These are phyloP conservation scores for Pseudocercospora crystallina DNA, from an alignment of 2,329 filamentous ascomycete species.

Conservation along the genomic window DNA sequence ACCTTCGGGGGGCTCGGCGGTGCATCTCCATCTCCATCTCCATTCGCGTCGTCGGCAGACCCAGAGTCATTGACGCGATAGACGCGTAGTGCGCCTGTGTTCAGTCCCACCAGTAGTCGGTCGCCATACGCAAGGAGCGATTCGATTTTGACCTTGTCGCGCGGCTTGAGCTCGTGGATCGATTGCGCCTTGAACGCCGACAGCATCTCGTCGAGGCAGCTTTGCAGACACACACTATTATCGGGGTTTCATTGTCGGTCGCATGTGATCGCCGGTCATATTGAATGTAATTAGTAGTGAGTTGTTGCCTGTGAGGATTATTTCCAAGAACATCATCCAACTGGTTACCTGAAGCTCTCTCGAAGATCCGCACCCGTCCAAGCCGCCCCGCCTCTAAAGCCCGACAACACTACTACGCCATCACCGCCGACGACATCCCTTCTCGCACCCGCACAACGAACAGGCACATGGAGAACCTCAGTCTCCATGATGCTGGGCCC, in stretches of 20 bases:
- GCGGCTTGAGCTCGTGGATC: slow-evolving; percentile 92
- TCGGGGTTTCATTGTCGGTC: slow-evolving; percentile 5
- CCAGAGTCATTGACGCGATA: slow-evolving; percentile 78
- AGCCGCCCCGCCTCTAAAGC: no score
- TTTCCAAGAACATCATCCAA: background rate
- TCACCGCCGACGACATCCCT: slow-evolving; percentile 10
- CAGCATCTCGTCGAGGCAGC: slow-evolving; percentile 54
- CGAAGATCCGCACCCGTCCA: no score
- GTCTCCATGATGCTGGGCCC: slow-evolving; percentile 34
- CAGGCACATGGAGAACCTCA: slow-evolving; percentile 35
- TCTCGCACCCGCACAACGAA: slow-evolving; percentile 1
- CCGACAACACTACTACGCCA: background rate
- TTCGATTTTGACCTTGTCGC: slow-evolving; percentile 97
- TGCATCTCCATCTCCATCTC: slow-evolving; percentile 42
- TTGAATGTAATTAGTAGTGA: no score
- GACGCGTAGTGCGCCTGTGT: slow-evolving; percentile 82
- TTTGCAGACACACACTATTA: background rate
- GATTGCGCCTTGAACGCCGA: slow-evolving; percentile 95
- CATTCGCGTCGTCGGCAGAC: slow-evolving; percentile 39
- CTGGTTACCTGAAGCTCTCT: no score
- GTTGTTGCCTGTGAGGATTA: background rate
- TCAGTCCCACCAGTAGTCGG: slow-evolving; percentile 85
- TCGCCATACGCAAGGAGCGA: slow-evolving; percentile 92
- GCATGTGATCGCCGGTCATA: no score
- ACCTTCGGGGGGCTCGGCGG: slow-evolving; percentile 31